phyloP scores from a whole-genome alignment of 148 eudicot genomes.

The Vaccinium vitisidaea region DNA sequence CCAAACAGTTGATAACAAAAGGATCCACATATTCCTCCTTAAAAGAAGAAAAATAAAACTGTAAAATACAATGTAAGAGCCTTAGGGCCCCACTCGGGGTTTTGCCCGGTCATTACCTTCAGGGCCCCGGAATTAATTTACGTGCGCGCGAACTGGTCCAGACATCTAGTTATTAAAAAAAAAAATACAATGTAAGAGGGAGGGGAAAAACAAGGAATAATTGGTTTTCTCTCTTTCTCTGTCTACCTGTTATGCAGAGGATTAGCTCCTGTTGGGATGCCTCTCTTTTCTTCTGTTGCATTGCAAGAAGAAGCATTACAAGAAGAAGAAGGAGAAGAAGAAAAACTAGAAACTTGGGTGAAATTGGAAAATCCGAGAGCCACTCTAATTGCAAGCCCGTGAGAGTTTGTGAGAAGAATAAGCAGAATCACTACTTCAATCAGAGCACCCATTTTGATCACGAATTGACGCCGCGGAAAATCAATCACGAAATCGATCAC shows the following conservation, averaged over 20 bases:
- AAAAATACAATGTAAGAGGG: too few species aligned
- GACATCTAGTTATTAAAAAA: too few species aligned
- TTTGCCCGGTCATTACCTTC: too few species aligned
- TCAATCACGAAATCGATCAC: neutral
- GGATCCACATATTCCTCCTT: neutral
- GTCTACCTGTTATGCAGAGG: slow-evolving; percentile 21
- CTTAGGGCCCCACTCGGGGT: too few species aligned
- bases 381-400: neutral
- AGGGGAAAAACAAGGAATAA: neutral
- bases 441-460: neutral
- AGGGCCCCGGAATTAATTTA: too few species aligned
- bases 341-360: neutral
- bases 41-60: neutral
- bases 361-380: neutral
- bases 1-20: slow-evolving; percentile 9
- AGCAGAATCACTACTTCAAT: slow-evolving; percentile 1
- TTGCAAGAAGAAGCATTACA: slow-evolving; percentile 13
- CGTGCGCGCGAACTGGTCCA: too few species aligned
- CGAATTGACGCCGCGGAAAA: neutral
- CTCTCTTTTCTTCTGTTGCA: slow-evolving; percentile 9
- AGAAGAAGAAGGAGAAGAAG: neutral
- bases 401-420: slow-evolving; percentile 1
- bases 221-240: neutral
- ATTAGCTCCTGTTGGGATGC: slow-evolving; percentile 17
- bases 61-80: neutral